Evolutionary conservation across 2,329 filamentous ascomycete genomes (phyloP).

Genomic region (Emericellopsis cladophorae): DNA sequence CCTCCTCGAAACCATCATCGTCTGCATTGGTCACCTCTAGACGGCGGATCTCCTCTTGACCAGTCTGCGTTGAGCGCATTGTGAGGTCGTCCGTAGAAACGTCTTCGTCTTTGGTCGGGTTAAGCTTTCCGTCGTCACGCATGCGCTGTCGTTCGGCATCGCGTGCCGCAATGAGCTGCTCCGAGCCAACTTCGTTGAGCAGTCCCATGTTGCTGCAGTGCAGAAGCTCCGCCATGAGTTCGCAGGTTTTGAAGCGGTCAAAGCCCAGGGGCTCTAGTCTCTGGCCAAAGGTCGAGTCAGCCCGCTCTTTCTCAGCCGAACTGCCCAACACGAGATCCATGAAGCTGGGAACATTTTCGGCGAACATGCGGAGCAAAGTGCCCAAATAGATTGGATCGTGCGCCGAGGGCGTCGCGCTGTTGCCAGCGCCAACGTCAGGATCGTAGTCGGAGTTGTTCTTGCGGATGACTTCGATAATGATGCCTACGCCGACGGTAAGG

Average conservation of each 20-base stretch:
- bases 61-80: constrained; percentile 39
- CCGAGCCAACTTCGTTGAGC: constrained; percentile 81
- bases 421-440: constrained; percentile 73
- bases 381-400: constrained; percentile 94
- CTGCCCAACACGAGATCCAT: constrained; percentile 80
- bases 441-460: constrained; percentile 99
- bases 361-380: constrained; percentile 78
- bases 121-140: constrained; percentile 62
- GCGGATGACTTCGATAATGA: constrained; percentile 94
- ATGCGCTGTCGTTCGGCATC: constrained; percentile 74
- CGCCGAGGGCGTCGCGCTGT: constrained; percentile 66
- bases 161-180: constrained; percentile 69
- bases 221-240: constrained; percentile 92
- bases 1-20: constrained; percentile 91
- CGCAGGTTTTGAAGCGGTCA: constrained; percentile 96
- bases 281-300: constrained; percentile 80
- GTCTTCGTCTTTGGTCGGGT: constrained; percentile 23
- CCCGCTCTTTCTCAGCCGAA: constrained; percentile 57
- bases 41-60: constrained; percentile 45
- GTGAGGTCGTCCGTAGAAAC: constrained; percentile 43
- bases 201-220: constrained; percentile 99
- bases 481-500: constrained; percentile 89
- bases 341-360: constrained; percentile 83
- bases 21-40: constrained; percentile 70
- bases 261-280: constrained; percentile 92